These are phyloP conservation scores for Pythium aquatile DNA, from an alignment of 352 stramenopile species.

Conservation along the genomic window DNA sequence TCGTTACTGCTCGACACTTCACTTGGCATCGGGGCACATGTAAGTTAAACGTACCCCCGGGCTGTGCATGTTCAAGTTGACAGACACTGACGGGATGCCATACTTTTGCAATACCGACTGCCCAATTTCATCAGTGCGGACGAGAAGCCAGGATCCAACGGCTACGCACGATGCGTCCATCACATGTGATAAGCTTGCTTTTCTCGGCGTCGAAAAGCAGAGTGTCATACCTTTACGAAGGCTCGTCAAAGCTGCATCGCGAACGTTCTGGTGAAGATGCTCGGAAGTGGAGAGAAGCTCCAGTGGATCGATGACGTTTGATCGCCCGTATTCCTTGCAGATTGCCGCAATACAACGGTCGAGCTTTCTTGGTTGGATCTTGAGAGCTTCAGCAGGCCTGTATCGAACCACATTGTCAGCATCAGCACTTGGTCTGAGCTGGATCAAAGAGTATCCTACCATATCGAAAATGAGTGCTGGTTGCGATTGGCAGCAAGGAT, in stretches of 20 bases:
- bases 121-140: constrained; percentile 22
- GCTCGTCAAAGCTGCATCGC: background rate
- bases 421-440: background rate
- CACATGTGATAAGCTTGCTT: no score
- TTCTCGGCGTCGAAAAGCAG: background rate
- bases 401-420: background rate
- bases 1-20: background rate
- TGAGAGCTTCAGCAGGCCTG: constrained; percentile 19
- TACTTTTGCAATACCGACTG: constrained; percentile 13
- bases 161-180: constrained; percentile 2
- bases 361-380: constrained; percentile 11
- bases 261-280: background rate
- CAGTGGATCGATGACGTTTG: constrained; percentile 21
- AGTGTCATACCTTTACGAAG: constrained; percentile 24
- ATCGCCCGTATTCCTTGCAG: constrained; percentile 6
- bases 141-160: constrained; percentile 25
- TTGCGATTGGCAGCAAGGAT: constrained; percentile 25
- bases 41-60: constrained; percentile 15
- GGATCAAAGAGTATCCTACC: constrained; percentile 3
- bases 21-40: background rate
- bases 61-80: constrained; percentile 29
- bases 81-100: constrained; percentile 19
- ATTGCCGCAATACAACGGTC: constrained; percentile 9
- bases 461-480: constrained; percentile 22
- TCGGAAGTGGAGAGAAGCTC: constrained; percentile 16